These are phyloP conservation scores for Apiotrichum domesticum DNA, from an alignment of 1,284 basidiomycete genomes.

Conservation along the genomic window DNA sequence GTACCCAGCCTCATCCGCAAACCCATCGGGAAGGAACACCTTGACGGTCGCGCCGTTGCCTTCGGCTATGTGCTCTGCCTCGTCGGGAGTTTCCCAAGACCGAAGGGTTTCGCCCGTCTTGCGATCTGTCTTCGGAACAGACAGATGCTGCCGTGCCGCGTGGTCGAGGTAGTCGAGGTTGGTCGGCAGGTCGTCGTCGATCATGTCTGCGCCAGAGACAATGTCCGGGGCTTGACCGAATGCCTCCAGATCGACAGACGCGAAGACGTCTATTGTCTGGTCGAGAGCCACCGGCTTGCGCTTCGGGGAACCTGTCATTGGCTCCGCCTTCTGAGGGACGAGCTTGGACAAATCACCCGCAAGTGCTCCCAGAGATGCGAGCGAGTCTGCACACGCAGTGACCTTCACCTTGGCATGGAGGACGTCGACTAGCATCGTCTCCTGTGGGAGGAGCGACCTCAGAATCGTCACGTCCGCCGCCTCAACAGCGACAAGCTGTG, in stretches of 20 bases:
- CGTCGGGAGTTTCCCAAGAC: constrained; percentile 36
- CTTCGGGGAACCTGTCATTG: not conserved
- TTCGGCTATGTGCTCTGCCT: constrained; percentile 71
- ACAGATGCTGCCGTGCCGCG: constrained; percentile 43
- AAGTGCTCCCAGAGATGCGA: constrained; percentile 36
- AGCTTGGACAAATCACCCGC: constrained; percentile 37
- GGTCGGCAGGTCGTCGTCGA: constrained; percentile 81
- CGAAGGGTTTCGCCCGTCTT: constrained; percentile 53
- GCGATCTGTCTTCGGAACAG: constrained; percentile 55
- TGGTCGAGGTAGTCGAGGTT: constrained; percentile 82
- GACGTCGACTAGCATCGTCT: constrained; percentile 29
- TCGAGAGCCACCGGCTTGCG: constrained; percentile 19
- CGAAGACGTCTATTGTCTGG: constrained; percentile 49
- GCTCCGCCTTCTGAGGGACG: constrained; percentile 14
- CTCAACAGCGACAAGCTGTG: constrained; percentile 58
- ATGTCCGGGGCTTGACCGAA: constrained; percentile 64
- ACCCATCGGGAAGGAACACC: constrained; percentile 57
- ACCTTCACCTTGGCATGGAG: constrained; percentile 26
- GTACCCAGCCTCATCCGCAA: constrained; percentile 63
- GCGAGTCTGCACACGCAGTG: constrained; percentile 48
- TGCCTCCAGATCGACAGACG: constrained; percentile 75
- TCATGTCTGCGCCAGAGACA: constrained; percentile 70
- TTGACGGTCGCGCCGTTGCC: constrained; percentile 88
- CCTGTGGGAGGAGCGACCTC: constrained; percentile 21
- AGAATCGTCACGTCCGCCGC: constrained; percentile 51